Conservation (phyloP, 441 rosid genomes). For the Jatropha podagrica region DNA sequence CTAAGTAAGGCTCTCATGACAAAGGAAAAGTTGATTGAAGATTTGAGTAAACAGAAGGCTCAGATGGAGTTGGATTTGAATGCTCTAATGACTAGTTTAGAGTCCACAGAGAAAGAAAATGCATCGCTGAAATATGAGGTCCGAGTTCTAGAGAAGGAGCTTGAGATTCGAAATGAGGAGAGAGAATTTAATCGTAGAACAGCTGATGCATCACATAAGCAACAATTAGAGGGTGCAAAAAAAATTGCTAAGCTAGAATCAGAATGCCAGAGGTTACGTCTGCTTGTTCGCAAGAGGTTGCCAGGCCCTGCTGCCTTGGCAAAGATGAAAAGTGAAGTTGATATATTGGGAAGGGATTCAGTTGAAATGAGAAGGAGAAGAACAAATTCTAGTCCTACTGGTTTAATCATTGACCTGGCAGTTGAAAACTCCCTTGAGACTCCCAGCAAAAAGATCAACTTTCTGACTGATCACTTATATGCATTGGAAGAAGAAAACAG, state of each 20-base stretch:
- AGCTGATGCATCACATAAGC: slow-evolving; percentile 70
- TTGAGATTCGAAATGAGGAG: slow-evolving; percentile 81
- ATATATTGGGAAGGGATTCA: slow-evolving; percentile 55
- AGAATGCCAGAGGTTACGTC: slow-evolving; percentile 83
- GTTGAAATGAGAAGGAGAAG: slow-evolving; percentile 50
- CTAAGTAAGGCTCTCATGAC: slow-evolving; percentile 52
- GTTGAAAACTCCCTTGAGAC: slow-evolving; percentile 35
- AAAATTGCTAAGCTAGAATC: slow-evolving; percentile 82
- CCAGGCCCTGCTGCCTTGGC: slow-evolving; percentile 77
- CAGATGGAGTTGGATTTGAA: slow-evolving; percentile 51
- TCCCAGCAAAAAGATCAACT: slow-evolving; percentile 36
- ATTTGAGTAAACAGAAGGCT: slow-evolving; percentile 50
- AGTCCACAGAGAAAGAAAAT: slow-evolving; percentile 73
- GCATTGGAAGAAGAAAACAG: slow-evolving; percentile 85
- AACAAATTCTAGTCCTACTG: slow-evolving; percentile 37
- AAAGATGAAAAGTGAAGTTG: slow-evolving; percentile 78
- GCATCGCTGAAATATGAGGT: slow-evolving; percentile 79
- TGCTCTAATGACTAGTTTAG: slow-evolving; percentile 60
- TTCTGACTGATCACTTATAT: slow-evolving; percentile 57
- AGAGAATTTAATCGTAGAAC: slow-evolving; percentile 67
- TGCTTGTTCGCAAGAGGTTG: slow-evolving; percentile 70
- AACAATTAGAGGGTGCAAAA: slow-evolving; percentile 69
- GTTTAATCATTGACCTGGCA: slow-evolving; percentile 30
- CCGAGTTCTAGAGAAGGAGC: slow-evolving; percentile 77
- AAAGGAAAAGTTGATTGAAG: slow-evolving; percentile 57